A percentile compares a stretch with the other conserved stretches of the same genome.
Conservation (phyloP, 2,329 filamentous ascomycete genomes). For the Drechmeria coniospora region DNA sequence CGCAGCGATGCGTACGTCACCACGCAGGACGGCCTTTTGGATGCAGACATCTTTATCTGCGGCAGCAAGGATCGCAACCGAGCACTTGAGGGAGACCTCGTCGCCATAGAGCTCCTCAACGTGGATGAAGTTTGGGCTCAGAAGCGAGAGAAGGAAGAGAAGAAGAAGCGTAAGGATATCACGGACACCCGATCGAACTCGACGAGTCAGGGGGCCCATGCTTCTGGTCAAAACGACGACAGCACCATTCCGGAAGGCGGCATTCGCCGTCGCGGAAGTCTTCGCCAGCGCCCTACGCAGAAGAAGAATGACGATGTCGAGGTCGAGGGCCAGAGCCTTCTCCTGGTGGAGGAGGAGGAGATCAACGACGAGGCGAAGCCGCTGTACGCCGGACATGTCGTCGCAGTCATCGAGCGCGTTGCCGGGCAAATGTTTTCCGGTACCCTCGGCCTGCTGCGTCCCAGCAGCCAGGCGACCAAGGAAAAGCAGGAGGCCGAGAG, state of each 20-base stretch:
- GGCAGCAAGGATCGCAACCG: slow-evolving; percentile 98
- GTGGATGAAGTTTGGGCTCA: slow-evolving; percentile 98
- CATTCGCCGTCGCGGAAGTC: slow-evolving; percentile 80
- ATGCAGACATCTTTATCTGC: slow-evolving; percentile 98
- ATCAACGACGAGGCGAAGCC: slow-evolving; percentile 98
- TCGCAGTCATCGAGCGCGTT: slow-evolving; percentile 92
- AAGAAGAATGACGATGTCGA: slow-evolving; percentile 99
- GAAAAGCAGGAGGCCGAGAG: slow-evolving; percentile 98
- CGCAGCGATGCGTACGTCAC: slow-evolving; percentile 96
- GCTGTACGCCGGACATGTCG: slow-evolving; percentile 89
- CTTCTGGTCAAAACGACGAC: slow-evolving; percentile 45
- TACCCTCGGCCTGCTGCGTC: slow-evolving; percentile 81
- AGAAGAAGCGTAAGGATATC: slow-evolving; percentile 99
- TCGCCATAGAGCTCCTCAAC: slow-evolving; percentile 89
- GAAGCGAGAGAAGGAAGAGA: slow-evolving; percentile 98
- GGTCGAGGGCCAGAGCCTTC: slow-evolving; percentile 90
- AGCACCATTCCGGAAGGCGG: slow-evolving; percentile 58
- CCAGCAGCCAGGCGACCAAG: slow-evolving; percentile 96
- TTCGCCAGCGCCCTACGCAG: slow-evolving; percentile 90
- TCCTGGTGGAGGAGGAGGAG: slow-evolving; percentile 95
- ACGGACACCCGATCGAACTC: slow-evolving; percentile 74
- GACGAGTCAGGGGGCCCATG: slow-evolving; percentile 55
- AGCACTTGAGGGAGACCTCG: slow-evolving; percentile 87
- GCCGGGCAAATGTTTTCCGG: slow-evolving; percentile 98
- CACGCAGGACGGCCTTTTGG: slow-evolving; percentile 69